Evolutionary conservation across 176 grass and related monocot genomes (phyloP).

Genomic region (Aegilops speltoides): DNA sequence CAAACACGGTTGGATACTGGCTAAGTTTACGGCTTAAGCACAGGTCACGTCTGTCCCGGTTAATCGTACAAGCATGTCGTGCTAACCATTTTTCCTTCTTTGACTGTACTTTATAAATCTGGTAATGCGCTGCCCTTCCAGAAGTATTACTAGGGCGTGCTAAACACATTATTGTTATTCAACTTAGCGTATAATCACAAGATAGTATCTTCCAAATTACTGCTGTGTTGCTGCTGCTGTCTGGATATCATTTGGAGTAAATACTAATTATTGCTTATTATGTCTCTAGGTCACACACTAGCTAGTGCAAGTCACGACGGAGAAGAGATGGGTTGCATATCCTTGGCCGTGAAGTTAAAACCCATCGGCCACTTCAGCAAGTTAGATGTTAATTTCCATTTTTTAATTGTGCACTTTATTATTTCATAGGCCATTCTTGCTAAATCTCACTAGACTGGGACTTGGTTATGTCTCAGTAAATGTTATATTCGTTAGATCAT

Average conservation of each 20-base stretch:
- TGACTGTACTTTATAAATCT: not conserved
- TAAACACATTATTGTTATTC: not conserved
- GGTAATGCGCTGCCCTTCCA: not conserved
- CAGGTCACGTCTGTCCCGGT: not conserved
- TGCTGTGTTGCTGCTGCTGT: not conserved
- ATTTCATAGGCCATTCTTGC: too few relatives aligned
- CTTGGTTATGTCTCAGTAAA: too few relatives aligned
- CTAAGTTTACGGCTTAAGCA: not conserved
- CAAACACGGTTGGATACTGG: not conserved
- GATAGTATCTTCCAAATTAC: conserved; percentile 2
- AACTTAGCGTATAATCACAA: not conserved
- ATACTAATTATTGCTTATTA: not conserved
- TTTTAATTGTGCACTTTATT: too few relatives aligned
- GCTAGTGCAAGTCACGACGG: not conserved
- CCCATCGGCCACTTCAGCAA: too few relatives aligned
- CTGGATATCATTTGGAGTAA: not conserved
- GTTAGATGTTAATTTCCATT: not conserved
- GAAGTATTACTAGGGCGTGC: not conserved
- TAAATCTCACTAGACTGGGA: too few relatives aligned
- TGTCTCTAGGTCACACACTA: not conserved
- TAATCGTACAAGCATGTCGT: not conserved
- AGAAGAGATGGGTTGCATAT: not conserved
- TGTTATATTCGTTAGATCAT: too few relatives aligned
- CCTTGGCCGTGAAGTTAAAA: too few relatives aligned
- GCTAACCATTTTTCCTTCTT: not conserved